Evolutionary conservation across 1,284 basidiomycete genomes (phyloP).

Genomic region (Heliocybe sulcata): DNA sequence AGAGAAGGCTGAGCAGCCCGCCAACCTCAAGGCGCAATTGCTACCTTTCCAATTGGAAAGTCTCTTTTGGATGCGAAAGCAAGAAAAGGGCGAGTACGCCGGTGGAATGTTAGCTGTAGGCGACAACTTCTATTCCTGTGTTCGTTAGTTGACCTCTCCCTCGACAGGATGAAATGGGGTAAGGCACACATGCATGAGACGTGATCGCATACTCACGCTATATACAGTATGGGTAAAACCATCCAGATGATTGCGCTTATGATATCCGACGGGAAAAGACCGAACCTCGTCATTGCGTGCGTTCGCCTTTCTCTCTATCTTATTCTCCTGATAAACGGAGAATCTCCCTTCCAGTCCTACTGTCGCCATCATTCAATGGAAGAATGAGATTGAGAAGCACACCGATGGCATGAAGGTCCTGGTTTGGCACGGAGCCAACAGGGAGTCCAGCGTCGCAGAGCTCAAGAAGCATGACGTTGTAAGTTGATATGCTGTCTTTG

Average conservation of each 20-base stretch:
- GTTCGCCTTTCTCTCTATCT: constrained; percentile 18
- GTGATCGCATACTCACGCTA: constrained; percentile 5
- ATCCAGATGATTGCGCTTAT: constrained; percentile 95
- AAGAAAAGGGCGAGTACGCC: constrained; percentile 83
- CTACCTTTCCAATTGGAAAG: constrained; percentile 89
- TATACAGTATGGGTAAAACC: constrained; percentile 90
- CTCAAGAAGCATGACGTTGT: constrained; percentile 88
- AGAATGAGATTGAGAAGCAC: constrained; percentile 86
- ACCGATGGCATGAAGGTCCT: constrained; percentile 77
- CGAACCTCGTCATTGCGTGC: constrained; percentile 88
- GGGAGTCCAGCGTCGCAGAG: constrained; percentile 55
- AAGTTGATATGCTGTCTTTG: constrained; percentile 21
- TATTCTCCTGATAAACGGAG: background rate
- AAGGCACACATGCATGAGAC: constrained; percentile 16
- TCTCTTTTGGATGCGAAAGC: constrained; percentile 92
- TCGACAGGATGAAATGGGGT: constrained; percentile 85
- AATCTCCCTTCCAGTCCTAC: constrained; percentile 55
- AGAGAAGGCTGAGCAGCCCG: constrained; percentile 72
- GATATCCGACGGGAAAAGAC: constrained; percentile 70
- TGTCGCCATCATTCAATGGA: constrained; percentile 99
- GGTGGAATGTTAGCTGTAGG: constrained; percentile 91
- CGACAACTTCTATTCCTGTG: constrained; percentile 11
- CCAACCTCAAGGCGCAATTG: constrained; percentile 66
- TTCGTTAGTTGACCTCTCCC: background rate
- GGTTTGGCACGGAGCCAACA: constrained; percentile 86